A percentile compares a stretch with the other conserved stretches of the same genome.
Conservation (phyloP, 768 basidiomycete species). For the Podaxis mareebaensis region DNA sequence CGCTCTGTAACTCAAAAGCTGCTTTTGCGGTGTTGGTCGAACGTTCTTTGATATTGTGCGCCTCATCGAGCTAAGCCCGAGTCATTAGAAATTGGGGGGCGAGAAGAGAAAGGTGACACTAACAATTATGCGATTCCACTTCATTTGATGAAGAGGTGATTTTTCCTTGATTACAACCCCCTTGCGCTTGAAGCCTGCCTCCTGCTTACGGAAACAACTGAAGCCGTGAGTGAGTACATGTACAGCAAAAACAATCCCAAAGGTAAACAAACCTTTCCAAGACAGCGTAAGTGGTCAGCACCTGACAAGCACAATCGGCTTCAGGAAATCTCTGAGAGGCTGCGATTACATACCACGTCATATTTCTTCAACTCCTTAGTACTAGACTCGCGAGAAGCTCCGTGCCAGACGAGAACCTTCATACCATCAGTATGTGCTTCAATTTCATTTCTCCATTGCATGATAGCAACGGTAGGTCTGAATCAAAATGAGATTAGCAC, state of each 20-base stretch:
- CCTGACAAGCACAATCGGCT: slow-evolving; percentile 35
- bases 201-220: slow-evolving; percentile 89
- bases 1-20: slow-evolving; percentile 83
- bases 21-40: slow-evolving; percentile 95
- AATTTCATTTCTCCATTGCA: slow-evolving; percentile 96
- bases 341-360: slow-evolving; percentile 67
- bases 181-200: slow-evolving; percentile 88
- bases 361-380: slow-evolving; percentile 72
- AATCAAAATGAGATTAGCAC: slow-evolving; percentile 32
- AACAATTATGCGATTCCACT: slow-evolving; percentile 83
- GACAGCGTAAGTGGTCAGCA: slow-evolving; percentile 86
- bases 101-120: slow-evolving; percentile 26
- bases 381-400: slow-evolving; percentile 68
- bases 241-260: background rate
- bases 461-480: slow-evolving; percentile 57
- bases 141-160: slow-evolving; percentile 79
- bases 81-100: slow-evolving; percentile 4
- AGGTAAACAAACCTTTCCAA: slow-evolving; percentile 55
- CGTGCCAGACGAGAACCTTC: slow-evolving; percentile 93
- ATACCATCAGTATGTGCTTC: slow-evolving; percentile 80
- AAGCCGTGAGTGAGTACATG: slow-evolving; percentile 5
- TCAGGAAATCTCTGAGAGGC: background rate
- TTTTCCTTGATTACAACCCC: slow-evolving; percentile 83
- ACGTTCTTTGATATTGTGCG: slow-evolving; percentile 97
- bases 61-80: slow-evolving; percentile 76